Base-by-base conservation (phyloP, 345 rosid species). In the Eutrema japonicum region DNA sequence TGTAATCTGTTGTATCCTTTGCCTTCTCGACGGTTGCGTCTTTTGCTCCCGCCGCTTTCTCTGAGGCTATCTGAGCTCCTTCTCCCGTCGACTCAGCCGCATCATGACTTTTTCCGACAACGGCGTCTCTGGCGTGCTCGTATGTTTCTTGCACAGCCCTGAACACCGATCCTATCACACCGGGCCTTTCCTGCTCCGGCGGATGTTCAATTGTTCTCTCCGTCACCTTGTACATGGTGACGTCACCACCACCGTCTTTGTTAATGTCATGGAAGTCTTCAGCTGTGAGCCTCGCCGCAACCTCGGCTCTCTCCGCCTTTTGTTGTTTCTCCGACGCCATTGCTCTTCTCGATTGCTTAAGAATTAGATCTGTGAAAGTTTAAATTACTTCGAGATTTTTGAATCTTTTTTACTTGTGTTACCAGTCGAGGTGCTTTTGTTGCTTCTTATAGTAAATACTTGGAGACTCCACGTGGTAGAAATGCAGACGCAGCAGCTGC, bases 261-360 rank as follows among this genome's bases (percentile, higher is more conserved):
- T 78, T 82, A 4, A 82, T 76, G 54, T 83, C 91, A 6, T 77
- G 60, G 12, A 85, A 73, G 10, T 86, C 92, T 6, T 59, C 56
- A 33, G 86, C 85, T 0, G 83, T 84, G 0, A 73, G 72, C 60
- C 71, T 57, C 2, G 83, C 84, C 6, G 80, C 93, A 1, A 78
- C 64, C 35, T 75, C 91, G 55, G 89, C 92, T 3, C 85, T 89
- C 50, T 83, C 86, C 48, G 72, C 69, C 70, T 64, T 68, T 72
- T 78, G 85, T 70, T 84, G 85, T 72, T 84, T 74, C 63, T 77
- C 83, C 2, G 95, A 82, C 18, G 88, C 83, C 94, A 87, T 89
- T n/a, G 38, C 65, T 51, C 11, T 8, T 11, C 41, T 73, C 1
- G 43, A 7, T 58, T 65, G 13, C 36, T 51, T 42, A 8, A 4